Evolutionary conservation across 2,329 filamentous ascomycete species (phyloP).

Genomic region (Rhinocladiella similis): DNA sequence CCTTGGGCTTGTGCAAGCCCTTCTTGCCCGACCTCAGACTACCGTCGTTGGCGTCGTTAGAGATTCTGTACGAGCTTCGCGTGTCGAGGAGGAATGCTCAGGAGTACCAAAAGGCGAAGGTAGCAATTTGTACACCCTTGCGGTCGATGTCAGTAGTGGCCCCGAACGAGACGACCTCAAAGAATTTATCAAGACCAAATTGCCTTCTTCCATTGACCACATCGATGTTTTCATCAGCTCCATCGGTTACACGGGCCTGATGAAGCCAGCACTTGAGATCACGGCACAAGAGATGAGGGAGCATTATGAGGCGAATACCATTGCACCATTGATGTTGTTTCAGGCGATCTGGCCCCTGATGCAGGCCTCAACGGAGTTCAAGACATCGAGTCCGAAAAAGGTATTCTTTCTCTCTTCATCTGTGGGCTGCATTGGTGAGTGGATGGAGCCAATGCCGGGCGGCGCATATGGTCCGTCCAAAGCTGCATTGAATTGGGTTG

Average conservation of each 20-base stretch:
- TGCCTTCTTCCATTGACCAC: constrained; percentile 35
- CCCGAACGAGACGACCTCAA: constrained; percentile 15
- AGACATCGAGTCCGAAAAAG: constrained; percentile 15
- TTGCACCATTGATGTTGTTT: constrained; percentile 36
- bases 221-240: constrained; percentile 6
- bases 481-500: constrained; percentile 29
- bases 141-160: constrained; percentile 27
- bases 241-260: neutral
- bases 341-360: constrained; percentile 30
- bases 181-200: constrained; percentile 45
- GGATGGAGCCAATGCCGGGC: constrained; percentile 26
- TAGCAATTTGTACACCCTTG: constrained; percentile 24
- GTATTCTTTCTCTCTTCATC: constrained; percentile 26
- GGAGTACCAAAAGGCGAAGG: neutral
- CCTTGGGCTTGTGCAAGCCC: constrained; percentile 22
- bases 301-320: constrained; percentile 33
- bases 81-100: neutral
- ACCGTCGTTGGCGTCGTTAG: constrained; percentile 26
- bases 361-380: neutral
- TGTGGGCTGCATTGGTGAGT: constrained; percentile 27
- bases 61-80: neutral
- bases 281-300: constrained; percentile 24
- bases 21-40: constrained; percentile 26
- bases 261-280: constrained; percentile 2
- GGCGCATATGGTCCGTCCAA: constrained; percentile 31